Evolutionary conservation across 768 basidiomycete species (phyloP), one percentile per base, ranked within the genome.

Genomic region (Gloeostereum incarnatum): DNA sequence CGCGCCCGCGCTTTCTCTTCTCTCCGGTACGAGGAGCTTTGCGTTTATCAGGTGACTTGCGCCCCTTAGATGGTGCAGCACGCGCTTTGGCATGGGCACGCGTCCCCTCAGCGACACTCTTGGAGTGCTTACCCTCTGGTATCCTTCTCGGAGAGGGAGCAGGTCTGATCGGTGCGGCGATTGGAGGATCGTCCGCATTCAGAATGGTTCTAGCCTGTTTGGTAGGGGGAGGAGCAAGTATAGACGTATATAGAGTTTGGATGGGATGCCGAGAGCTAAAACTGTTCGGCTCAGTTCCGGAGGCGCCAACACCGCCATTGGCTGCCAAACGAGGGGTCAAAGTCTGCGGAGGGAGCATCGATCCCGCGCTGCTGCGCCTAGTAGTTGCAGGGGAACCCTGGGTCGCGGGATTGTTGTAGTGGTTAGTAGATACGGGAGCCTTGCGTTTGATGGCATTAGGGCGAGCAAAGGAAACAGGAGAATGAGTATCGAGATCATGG

Each of bases 201-300:
- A 80, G 78, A 41, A 87, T 76, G 14, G 85, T 88, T 35, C 84
- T 68, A 35, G 81, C 82, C 45, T 77, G 79, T 58, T 84, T 83
- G 19, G 73, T 58, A 9, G 82, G 75, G n/a, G 84, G 81, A 20
- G 78, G 80, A 21, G 82, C 81, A 42, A 89, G 70, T 37, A 89
- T 75, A 45, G 84, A 79, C 10, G 78, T 61, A 50, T 78, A 89
- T 40, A 89, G 65, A 52, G 68, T 86, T 53, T 76, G 77, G 31
- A 68, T 55, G 26, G 35, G 29, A 27, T 17, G 30, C 35, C 31
- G 11, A 36, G 17, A 11, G n/a, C n/a, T n/a, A n/a, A n/a, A n/a
- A n/a, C n/a, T n/a, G n/a, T n/a, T n/a, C n/a, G n/a, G n/a, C n/a
- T n/a, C n/a, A n/a, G n/a, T n/a, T n/a, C n/a, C n/a, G n/a, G n/a